These are phyloP conservation scores for Spencermartinsiella ligniputridi DNA, from an alignment of 1,139 yeast genomes.

Conservation along the genomic window DNA sequence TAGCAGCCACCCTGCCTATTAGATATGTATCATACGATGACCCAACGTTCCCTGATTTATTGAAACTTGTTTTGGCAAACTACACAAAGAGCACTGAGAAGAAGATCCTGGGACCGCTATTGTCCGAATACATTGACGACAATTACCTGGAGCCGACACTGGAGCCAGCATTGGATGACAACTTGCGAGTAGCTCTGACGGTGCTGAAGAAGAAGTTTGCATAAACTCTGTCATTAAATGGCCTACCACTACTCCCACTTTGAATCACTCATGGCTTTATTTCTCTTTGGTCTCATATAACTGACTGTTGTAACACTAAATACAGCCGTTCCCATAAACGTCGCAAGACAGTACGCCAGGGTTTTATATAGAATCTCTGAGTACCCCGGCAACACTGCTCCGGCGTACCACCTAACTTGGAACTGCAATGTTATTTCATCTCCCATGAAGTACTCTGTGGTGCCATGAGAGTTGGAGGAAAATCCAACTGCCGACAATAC, in stretches of 20 bases:
- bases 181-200: constrained; percentile 22
- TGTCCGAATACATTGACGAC: constrained; percentile 29
- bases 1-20: constrained; percentile 54
- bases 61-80: constrained; percentile 69
- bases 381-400: constrained; percentile 10
- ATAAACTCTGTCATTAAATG: too few species aligned
- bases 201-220: constrained; percentile 9
- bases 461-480: constrained; percentile 54
- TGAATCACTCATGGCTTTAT: too few species aligned
- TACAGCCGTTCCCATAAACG: constrained; percentile 20
- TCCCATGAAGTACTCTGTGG: constrained; percentile 63
- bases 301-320: too few species aligned
- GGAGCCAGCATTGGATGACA: constrained; percentile 24
- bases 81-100: constrained; percentile 43
- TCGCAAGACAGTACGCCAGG: constrained; percentile 13
- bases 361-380: constrained; percentile 10
- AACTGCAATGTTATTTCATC: constrained; percentile 54
- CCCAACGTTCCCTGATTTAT: constrained; percentile 48
- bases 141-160: constrained; percentile 19
- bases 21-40: constrained; percentile 45
- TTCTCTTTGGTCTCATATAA: too few species aligned
- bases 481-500: constrained; percentile 51
- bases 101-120: constrained; percentile 34
- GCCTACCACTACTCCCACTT: too few species aligned
- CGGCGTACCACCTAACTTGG: constrained; percentile 53